phyloP scores from a whole-genome alignment of 371 early-diverging fungal species.

The Mortierella sp. region DNA sequence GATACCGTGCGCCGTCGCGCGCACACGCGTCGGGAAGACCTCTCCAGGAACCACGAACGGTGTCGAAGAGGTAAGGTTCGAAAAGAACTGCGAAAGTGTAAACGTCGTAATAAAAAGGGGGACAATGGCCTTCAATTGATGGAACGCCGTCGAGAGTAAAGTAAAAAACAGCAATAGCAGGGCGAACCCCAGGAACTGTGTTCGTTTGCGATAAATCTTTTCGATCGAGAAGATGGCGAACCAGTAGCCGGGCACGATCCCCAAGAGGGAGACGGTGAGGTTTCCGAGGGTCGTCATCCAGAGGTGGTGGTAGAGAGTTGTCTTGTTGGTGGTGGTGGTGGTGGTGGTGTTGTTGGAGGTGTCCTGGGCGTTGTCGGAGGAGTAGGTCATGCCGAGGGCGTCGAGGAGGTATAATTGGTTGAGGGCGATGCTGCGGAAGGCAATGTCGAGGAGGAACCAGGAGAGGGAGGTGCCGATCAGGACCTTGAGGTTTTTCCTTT shows the following conservation, averaged over 20 bases:
- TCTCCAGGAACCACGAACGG: slow-evolving; percentile 94
- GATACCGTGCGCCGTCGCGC: slow-evolving; percentile 77
- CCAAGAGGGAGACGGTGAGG: slow-evolving; percentile 66
- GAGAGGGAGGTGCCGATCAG: slow-evolving; percentile 62
- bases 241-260: slow-evolving; percentile 79
- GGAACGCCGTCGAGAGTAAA: slow-evolving; percentile 51
- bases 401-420: slow-evolving; percentile 65
- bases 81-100: slow-evolving; percentile 81
- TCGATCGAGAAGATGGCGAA: slow-evolving; percentile 80
- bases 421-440: slow-evolving; percentile 70
- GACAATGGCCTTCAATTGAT: slow-evolving; percentile 45
- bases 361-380: slow-evolving; percentile 44
- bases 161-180: slow-evolving; percentile 50
- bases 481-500: slow-evolving; percentile 63
- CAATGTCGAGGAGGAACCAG: slow-evolving; percentile 76
- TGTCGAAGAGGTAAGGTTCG: slow-evolving; percentile 77
- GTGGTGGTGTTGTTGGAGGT: background rate
- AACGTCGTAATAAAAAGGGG: slow-evolving; percentile 71
- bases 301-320: background rate
- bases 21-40: slow-evolving; percentile 84
- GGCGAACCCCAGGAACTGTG: slow-evolving; percentile 80
- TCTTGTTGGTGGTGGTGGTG: background rate
- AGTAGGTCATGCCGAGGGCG: slow-evolving; percentile 59
- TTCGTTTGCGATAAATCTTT: slow-evolving; percentile 73
- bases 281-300: slow-evolving; percentile 66